A percentile compares a stretch with the other conserved stretches of the same genome.
These are phyloP conservation scores for Dendrobium chrysotoxum DNA, from an alignment of 106 monocot species.

Conservation along the genomic window DNA sequence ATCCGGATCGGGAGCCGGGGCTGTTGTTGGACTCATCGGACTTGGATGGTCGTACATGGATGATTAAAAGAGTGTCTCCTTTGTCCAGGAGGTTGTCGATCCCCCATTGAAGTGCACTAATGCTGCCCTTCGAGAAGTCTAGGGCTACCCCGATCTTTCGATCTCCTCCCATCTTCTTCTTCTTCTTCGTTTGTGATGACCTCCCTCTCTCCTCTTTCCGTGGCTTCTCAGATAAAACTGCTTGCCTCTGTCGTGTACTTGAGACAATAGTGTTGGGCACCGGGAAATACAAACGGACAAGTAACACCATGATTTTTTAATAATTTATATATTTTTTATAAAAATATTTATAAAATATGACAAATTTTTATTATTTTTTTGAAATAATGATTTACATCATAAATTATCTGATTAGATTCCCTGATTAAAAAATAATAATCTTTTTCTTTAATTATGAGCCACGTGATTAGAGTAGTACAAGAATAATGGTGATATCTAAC, in stretches of 20 bases:
- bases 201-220: background rate
- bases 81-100: slow-evolving; percentile 60
- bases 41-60: slow-evolving; percentile 31
- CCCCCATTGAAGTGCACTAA: slow-evolving; percentile 61
- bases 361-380: too few species aligned
- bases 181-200: background rate
- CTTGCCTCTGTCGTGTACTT: background rate
- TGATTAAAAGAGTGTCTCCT: slow-evolving; percentile 56
- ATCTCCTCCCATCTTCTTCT: slow-evolving; percentile 30
- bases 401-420: too few species aligned
- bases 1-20: slow-evolving; percentile 42
- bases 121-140: slow-evolving; percentile 78
- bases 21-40: slow-evolving; percentile 37
- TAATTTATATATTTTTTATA: too few species aligned
- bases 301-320: too few species aligned
- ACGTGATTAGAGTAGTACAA: too few species aligned
- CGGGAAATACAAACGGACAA: too few species aligned
- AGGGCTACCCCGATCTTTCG: slow-evolving; percentile 63
- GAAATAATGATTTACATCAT: too few species aligned
- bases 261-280: too few species aligned
- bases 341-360: too few species aligned
- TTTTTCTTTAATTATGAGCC: too few species aligned
- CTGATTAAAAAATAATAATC: too few species aligned
- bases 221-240: background rate
- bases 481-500: too few species aligned